These are phyloP conservation scores for Annulohypoxylon maeteangense DNA, from an alignment of 495 filamentous ascomycete species.

Conservation along the genomic window DNA sequence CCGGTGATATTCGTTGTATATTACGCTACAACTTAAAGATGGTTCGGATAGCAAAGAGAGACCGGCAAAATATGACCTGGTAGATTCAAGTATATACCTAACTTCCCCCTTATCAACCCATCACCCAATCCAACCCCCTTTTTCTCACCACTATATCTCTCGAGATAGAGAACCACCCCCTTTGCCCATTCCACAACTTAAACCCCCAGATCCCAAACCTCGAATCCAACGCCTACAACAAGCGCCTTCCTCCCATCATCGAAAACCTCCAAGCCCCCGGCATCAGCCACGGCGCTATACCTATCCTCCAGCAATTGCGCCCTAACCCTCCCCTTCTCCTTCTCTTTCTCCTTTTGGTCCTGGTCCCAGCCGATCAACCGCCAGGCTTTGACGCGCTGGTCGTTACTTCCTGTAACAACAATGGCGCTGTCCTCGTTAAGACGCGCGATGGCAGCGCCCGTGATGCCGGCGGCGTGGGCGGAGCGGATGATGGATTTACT, in stretches of 20 bases:
- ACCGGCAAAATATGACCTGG: too few species aligned
- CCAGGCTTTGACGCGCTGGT: conserved; percentile 87
- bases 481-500: conserved; percentile 68
- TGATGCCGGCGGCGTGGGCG: conserved; percentile 85
- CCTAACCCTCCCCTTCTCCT: conserved; percentile 36
- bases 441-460: conserved; percentile 66
- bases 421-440: conserved; percentile 17
- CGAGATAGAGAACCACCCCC: conserved; percentile 11
- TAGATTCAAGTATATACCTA: neutral
- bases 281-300: conserved; percentile 74
- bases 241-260: conserved; percentile 41
- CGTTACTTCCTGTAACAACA: conserved; percentile 76
- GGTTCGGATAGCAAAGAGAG: too few species aligned
- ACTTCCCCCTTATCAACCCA: neutral
- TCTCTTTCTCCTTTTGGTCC: neutral
- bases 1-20: too few species aligned
- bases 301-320: conserved; percentile 61
- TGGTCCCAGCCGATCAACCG: conserved; percentile 49
- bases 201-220: conserved; percentile 54
- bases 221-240: conserved; percentile 62
- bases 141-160: neutral
- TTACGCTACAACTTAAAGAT: too few species aligned
- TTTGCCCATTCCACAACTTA: conserved; percentile 42
- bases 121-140: neutral
- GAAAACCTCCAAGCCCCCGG: conserved; percentile 47